A percentile compares a stretch with the other conserved stretches of the same genome.
Evolutionary conservation across 2,329 filamentous ascomycete genomes (phyloP).

Genomic region (Talaromyces sp.): DNA sequence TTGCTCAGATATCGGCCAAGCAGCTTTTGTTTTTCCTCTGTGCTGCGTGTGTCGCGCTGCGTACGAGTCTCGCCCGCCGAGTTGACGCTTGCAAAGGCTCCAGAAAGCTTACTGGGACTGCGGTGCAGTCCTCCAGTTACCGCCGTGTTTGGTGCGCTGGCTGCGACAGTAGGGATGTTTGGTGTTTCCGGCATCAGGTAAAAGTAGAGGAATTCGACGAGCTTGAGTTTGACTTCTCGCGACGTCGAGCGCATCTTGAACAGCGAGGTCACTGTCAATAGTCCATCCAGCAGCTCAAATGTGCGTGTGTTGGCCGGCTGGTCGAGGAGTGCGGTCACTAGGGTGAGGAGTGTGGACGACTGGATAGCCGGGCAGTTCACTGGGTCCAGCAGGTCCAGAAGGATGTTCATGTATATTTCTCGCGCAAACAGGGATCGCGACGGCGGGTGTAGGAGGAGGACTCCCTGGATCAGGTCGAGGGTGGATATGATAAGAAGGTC

Average conservation of each 20-base stretch:
- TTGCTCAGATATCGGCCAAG: slow-evolving; percentile 73
- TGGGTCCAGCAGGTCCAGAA: slow-evolving; percentile 89
- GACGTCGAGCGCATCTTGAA: slow-evolving; percentile 85
- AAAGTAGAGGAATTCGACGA: slow-evolving; percentile 97
- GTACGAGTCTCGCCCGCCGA: slow-evolving; percentile 21
- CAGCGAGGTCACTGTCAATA: slow-evolving; percentile 84
- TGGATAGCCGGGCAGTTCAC: slow-evolving; percentile 90
- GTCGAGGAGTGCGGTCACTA: slow-evolving; percentile 84
- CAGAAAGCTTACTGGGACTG: slow-evolving; percentile 63
- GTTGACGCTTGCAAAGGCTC: slow-evolving; percentile 47
- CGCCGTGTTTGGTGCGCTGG: slow-evolving; percentile 35
- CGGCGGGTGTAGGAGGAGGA: slow-evolving; percentile 81
- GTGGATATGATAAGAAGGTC: slow-evolving; percentile 84
- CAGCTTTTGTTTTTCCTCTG: slow-evolving; percentile 75
- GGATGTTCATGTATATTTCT: slow-evolving; percentile 92
- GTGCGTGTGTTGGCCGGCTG: slow-evolving; percentile 82
- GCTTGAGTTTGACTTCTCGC: slow-evolving; percentile 85
- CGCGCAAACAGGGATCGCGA: slow-evolving; percentile 81
- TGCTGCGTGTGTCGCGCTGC: slow-evolving; percentile 53
- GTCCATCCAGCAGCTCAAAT: slow-evolving; percentile 86
- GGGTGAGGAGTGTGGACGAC: slow-evolving; percentile 79
- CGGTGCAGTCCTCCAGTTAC: slow-evolving; percentile 55
- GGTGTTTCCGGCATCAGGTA: slow-evolving; percentile 91
- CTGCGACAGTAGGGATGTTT: slow-evolving; percentile 19
- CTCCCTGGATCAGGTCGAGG: slow-evolving; percentile 82